These are phyloP conservation scores for Lactarius sp. DNA, from an alignment of 768 basidiomycete species.

Conservation along the genomic window DNA sequence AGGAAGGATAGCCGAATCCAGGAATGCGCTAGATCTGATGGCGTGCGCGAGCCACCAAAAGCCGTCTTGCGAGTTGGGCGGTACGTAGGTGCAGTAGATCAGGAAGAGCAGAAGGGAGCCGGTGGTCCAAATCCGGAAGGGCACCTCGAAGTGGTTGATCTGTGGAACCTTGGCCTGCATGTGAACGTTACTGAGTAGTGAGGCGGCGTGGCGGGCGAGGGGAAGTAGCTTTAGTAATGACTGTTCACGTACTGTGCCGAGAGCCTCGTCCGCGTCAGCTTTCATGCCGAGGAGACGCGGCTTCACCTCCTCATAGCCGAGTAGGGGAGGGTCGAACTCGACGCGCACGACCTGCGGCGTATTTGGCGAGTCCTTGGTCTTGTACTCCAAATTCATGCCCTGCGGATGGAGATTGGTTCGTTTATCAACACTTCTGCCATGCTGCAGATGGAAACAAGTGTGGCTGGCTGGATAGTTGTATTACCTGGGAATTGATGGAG, in stretches of 20 bases:
- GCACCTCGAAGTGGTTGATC: conserved; percentile 52
- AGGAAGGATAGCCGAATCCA: conserved; percentile 28
- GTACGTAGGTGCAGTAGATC: conserved; percentile 33
- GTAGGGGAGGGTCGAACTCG: conserved; percentile 63
- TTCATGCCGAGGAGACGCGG: conserved; percentile 78
- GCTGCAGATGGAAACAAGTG: background rate
- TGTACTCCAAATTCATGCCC: conserved; percentile 70
- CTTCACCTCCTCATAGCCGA: conserved; percentile 77
- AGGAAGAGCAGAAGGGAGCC: conserved; percentile 32
- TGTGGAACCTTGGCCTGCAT: conserved; percentile 41
- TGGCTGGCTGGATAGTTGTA: background rate
- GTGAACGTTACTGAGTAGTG: background rate
- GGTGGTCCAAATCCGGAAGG: conserved; percentile 31
- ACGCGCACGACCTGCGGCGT: conserved; percentile 47
- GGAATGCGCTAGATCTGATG: conserved; percentile 33
- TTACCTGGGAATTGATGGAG: conserved; percentile 60
- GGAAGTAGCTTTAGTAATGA: background rate
- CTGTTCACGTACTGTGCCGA: conserved; percentile 61
- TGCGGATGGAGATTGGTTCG: conserved; percentile 27
- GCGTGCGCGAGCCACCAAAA: conserved; percentile 33
- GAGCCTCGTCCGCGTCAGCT: conserved; percentile 67
- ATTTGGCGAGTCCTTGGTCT: conserved; percentile 41
- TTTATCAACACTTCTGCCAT: background rate
- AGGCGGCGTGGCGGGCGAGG: background rate
- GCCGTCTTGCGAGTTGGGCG: conserved; percentile 23